Base-by-base conservation (phyloP, 257 asterid genomes). In the Buddleja alternifolia region DNA sequence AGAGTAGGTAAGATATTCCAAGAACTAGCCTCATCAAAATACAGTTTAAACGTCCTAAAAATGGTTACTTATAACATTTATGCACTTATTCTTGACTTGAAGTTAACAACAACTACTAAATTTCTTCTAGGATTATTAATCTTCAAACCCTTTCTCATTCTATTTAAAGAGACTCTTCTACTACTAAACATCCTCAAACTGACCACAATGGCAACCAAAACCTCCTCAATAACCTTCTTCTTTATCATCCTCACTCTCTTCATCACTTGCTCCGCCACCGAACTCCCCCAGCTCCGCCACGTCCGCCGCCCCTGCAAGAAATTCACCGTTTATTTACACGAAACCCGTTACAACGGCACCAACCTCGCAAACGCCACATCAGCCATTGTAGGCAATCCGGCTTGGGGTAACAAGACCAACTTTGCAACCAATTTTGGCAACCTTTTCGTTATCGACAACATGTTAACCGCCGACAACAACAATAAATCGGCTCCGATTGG, bases 401-500 rank as follows among this genome's bases (percentile, higher is more conserved):
- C 58, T 0, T 68, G 86, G 84, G 82, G 79, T 1, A 84, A 75
- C 80, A 73, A 55, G 47, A 84, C 84, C 8, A 77, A 67, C 11
- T 34, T 84, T 0, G 11, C 21, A 2, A 79, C 70, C 17, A 57
- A 51, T 71, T 84, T 73, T n/a, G 89, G 89, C 0, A 68, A 81
- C 51, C n/a, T 84, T 51, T 75, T 81, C 2, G 73, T 81, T 2
- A 81, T 84, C 19, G 86, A 84, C 53, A 79, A 84, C 50, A 84
- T 86, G 3, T 71, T 84, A 0, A 84, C 89, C 0, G 3, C 67
- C 19, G 86, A 81, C 52, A 84, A 84, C 81, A 21, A 39, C 81
- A 11, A 80, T 75, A 29, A 29, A 19, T 84, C 89, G 0, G 17
- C 73, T 2, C 81, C 81, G 0, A 72, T 81, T 0, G 89, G 89